phyloP scores from a whole-genome alignment of 1,284 basidiomycete species.

The Singerocomus inundabilis region DNA sequence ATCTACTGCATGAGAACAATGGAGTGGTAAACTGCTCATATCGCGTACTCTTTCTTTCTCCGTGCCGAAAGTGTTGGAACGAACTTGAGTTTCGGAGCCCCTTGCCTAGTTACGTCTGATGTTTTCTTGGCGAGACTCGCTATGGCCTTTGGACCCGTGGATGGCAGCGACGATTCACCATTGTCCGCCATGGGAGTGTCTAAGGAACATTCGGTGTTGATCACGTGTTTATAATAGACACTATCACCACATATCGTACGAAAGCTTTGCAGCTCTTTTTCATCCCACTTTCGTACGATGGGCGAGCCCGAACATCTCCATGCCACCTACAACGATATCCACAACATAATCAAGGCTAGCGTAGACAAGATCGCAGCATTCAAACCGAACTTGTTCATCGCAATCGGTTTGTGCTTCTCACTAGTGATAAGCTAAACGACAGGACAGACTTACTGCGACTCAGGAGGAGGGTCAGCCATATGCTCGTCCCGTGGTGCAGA shows the following conservation, averaged over 20 bases:
- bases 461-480: slow-evolving; percentile 74
- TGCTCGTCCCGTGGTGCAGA: slow-evolving; percentile 7
- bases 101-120: slow-evolving; percentile 66
- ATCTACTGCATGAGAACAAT: slow-evolving; percentile 18
- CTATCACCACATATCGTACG: too few species aligned
- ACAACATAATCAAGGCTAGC: slow-evolving; percentile 69
- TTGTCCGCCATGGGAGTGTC: slow-evolving; percentile 21
- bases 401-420: slow-evolving; percentile 59
- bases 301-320: slow-evolving; percentile 57
- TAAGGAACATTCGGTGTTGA: background rate
- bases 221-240: slow-evolving; percentile 26
- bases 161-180: slow-evolving; percentile 10
- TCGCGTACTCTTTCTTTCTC: slow-evolving; percentile 73
- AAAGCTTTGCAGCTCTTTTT: too few species aligned
- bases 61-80: slow-evolving; percentile 69
- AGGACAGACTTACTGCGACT: slow-evolving; percentile 5
- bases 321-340: slow-evolving; percentile 83
- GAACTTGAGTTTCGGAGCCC: slow-evolving; percentile 74
- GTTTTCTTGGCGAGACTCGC: slow-evolving; percentile 71
- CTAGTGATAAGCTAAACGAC: background rate
- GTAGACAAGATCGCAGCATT: slow-evolving; percentile 67
- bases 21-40: background rate
- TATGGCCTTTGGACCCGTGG: slow-evolving; percentile 53
- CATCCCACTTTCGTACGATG: slow-evolving; percentile 28
- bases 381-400: slow-evolving; percentile 77